Percentiles rank a stretch among this genome's conserved stretches.
phyloP scores from a whole-genome alignment of 75 land plant genomes.

The Azolla pinnata region DNA sequence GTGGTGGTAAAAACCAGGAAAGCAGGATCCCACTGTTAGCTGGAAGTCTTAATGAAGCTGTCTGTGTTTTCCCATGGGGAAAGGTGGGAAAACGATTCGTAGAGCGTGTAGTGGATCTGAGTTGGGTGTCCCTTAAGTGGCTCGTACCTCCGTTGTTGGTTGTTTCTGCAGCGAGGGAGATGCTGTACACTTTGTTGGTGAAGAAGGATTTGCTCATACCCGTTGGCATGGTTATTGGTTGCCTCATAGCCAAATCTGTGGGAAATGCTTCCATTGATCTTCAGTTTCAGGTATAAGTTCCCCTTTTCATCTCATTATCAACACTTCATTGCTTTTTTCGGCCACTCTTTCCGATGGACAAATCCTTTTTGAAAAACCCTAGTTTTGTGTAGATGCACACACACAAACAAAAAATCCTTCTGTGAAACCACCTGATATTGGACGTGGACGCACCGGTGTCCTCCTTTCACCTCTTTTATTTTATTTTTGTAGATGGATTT shows the following conservation, averaged over 20 bases:
- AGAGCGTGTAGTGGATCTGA: slow-evolving; percentile 34
- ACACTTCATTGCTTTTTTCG: neutral
- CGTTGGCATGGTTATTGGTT: slow-evolving; percentile 46
- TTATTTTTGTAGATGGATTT: too few relatives aligned
- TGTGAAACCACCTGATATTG: too few relatives aligned
- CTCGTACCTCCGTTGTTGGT: slow-evolving; percentile 48
- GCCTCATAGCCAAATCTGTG: slow-evolving; percentile 43
- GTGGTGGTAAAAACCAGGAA: too few relatives aligned
- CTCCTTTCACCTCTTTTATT: too few relatives aligned
- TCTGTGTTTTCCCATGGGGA: slow-evolving; percentile 64
- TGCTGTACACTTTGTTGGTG: slow-evolving; percentile 60
- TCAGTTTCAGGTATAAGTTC: neutral
- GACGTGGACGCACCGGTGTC: too few relatives aligned
- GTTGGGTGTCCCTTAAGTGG: slow-evolving; percentile 43
- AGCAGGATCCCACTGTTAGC: too few relatives aligned
- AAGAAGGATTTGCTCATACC: slow-evolving; percentile 42
- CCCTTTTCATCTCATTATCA: neutral
- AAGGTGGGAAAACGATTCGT: slow-evolving; percentile 22
- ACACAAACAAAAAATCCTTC: too few relatives aligned
- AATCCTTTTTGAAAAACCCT: neutral
- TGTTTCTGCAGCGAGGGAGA: slow-evolving; percentile 60
- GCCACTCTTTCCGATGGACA: neutral
- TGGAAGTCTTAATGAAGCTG: too few relatives aligned
- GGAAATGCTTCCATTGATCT: slow-evolving; percentile 28
- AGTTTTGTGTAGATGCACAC: neutral